A percentile compares a stretch with the other conserved stretches of the same genome.
Evolutionary conservation across 2,329 filamentous ascomycete genomes (phyloP).

Genomic region (Westerdykella ornata): DNA sequence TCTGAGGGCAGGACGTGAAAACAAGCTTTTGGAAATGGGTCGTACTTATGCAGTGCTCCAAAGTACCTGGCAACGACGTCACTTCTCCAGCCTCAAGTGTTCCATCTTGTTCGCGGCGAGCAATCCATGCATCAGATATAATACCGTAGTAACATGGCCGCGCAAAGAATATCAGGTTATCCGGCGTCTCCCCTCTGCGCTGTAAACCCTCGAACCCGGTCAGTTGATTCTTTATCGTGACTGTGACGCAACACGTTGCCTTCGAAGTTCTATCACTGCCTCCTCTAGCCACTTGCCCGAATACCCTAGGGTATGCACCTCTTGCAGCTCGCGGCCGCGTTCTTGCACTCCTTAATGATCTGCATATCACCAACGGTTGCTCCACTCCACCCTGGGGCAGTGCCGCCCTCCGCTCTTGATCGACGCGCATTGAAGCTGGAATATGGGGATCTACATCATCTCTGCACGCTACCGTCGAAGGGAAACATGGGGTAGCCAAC

Average conservation of each 20-base stretch:
- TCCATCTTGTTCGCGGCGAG: background rate
- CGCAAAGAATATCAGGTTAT: constrained; percentile 1
- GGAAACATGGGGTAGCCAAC: constrained; percentile 11
- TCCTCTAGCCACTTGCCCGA: constrained; percentile 16
- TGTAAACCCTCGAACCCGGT: constrained; percentile 3
- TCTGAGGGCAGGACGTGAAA: constrained; percentile 1
- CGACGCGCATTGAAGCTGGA: constrained; percentile 19
- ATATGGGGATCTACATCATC: constrained; percentile 27
- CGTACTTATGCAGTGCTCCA: constrained; percentile 17
- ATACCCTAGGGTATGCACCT: constrained; percentile 21
- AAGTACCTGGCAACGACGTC: constrained; percentile 18
- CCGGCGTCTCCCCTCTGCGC: constrained; percentile 1
- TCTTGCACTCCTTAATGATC: constrained; percentile 15
- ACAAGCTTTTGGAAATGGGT: constrained; percentile 19
- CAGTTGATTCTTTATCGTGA: constrained; percentile 8
- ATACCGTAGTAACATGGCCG: constrained; percentile 2
- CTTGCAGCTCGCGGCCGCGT: constrained; percentile 6
- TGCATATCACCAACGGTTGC: constrained; percentile 16
- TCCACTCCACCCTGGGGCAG: constrained; percentile 5
- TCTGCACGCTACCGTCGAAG: constrained; percentile 4
- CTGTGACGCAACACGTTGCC: constrained; percentile 9
- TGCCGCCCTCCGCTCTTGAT: constrained; percentile 12
- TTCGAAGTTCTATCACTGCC: constrained; percentile 17
- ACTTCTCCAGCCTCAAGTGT: constrained; percentile 5
- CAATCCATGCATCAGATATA: background rate